Conservation (phyloP, 2,329 filamentous ascomycete species). For the Teratosphaeria destructans region DNA sequence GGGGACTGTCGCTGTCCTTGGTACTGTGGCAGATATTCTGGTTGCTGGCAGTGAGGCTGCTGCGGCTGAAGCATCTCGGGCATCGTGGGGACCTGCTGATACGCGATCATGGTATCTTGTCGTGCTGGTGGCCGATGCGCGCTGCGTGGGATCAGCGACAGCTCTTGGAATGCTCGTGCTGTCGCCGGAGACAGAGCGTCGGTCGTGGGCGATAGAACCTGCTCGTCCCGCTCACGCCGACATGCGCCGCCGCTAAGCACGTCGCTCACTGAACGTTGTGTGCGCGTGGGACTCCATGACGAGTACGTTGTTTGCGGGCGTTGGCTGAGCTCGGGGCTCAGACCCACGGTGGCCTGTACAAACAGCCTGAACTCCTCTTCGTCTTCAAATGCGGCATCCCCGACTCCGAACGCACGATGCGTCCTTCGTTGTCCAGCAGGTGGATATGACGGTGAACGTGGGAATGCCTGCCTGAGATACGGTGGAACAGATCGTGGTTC, state of each 20-base stretch:
- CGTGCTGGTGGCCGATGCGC: not conserved
- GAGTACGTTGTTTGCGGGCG: not conserved
- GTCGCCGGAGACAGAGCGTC: slow-evolving; percentile 16
- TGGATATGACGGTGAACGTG: slow-evolving; percentile 13
- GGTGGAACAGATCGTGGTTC: not conserved
- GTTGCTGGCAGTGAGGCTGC: too few relatives aligned
- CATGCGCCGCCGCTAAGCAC: not conserved
- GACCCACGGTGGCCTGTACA: slow-evolving; percentile 23
- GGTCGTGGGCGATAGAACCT: slow-evolving; percentile 10
- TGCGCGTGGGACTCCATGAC: not conserved
- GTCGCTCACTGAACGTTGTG: not conserved
- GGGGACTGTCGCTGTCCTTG: not conserved
- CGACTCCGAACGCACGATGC: slow-evolving; percentile 5
- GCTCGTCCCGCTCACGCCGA: not conserved
- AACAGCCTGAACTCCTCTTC: slow-evolving; percentile 23
- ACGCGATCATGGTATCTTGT: not conserved
- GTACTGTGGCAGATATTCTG: too few relatives aligned
- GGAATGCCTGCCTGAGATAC: not conserved
- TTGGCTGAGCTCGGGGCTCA: slow-evolving; percentile 15
- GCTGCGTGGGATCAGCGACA: not conserved
- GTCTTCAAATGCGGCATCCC: slow-evolving; percentile 18
- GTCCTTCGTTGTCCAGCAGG: slow-evolving; percentile 7
- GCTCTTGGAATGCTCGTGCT: slow-evolving; percentile 15
- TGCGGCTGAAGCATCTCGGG: slow-evolving; percentile 4
- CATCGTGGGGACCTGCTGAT: slow-evolving; percentile 13